Conservation (phyloP, 2,329 filamentous ascomycete species). For the Fusarium liriodendri region DNA sequence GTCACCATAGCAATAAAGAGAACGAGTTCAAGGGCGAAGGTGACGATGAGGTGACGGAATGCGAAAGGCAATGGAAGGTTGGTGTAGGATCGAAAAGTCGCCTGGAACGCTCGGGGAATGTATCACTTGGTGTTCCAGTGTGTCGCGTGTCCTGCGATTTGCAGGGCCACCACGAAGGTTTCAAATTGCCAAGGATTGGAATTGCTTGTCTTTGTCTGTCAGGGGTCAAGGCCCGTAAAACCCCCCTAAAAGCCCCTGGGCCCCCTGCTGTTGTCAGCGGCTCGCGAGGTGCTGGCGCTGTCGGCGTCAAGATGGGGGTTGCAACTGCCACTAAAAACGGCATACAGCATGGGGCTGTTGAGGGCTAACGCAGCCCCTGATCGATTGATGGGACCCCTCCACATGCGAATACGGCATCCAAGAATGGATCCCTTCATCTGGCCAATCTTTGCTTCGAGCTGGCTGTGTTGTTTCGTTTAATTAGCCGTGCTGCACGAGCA, state of each 20-base stretch:
- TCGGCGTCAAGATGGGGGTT: constrained; percentile 35
- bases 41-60: not conserved
- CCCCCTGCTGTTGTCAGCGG: constrained; percentile 1
- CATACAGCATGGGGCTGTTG: constrained; percentile 10
- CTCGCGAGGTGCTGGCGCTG: constrained; percentile 28
- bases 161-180: constrained; percentile 20
- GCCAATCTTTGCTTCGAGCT: constrained; percentile 24
- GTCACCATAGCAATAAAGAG: constrained; percentile 31
- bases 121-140: constrained; percentile 25
- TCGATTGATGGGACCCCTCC: constrained; percentile 4
- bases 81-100: constrained; percentile 26
- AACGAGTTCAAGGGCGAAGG: not conserved
- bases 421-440: not conserved
- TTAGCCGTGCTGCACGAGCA: constrained; percentile 22
- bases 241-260: constrained; percentile 10
- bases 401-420: constrained; percentile 9
- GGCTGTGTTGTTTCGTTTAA: constrained; percentile 37
- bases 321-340: constrained; percentile 42
- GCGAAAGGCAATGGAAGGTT: constrained; percentile 5
- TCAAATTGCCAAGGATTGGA: constrained; percentile 39
- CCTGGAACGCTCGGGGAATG: constrained; percentile 29
- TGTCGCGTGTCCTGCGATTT: constrained; percentile 32
- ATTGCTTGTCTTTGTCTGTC: constrained; percentile 38
- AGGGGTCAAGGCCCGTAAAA: constrained; percentile 32
- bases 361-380: constrained; percentile 29